Evolutionary conservation across 768 basidiomycete genomes (phyloP), one percentile per base, ranked within the genome.

Genomic region (Collybiopsis confluens): DNA sequence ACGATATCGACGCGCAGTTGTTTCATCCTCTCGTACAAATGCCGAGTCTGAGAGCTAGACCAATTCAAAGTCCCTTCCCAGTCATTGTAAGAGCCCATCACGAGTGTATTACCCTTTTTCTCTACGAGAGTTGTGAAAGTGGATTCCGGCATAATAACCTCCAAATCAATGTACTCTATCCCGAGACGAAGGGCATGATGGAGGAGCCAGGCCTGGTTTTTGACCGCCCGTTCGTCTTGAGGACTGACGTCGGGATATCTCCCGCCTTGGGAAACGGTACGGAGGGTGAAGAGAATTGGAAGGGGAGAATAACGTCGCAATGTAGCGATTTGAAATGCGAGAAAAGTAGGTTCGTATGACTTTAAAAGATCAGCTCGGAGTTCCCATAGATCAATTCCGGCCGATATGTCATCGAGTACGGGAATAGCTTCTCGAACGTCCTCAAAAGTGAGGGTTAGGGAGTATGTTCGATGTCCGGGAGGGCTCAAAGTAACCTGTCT

Each of bases 61-160:
- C 89, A 92, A 54, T 73, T 68, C 62, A 86, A 71, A 18, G 69
- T 67, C 15, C 88, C 88, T 27, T 76, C 76, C 78, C 79, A 85
- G 61, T 92, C 87, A 63, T 88, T 87, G 77, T 82, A 88, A 3
- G 88, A 90, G 0, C 86, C 83, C 57, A 91, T 79, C 60, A 90
- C 76, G 52, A 80, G 75, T 0, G 87, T 82, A 44, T 70, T 56
- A 1, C 83, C 81, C 64, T 86, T 89, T 43, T 64, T 68, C 18
- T 65, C 56, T 24, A 74, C 65, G 26, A 90, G 64, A 4, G 73
- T 71, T 18, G 71, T 68, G 55, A 87, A 76, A 36, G 73, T 61
- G 24, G 73, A 65, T 38, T 74, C 70, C 2, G 83, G 74, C 71
- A 79, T 82, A 2, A 80, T 75, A 38, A 82, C 75, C 68, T 90